Evolutionary conservation across 768 basidiomycete genomes (phyloP).

Genomic region (Coprinopsis cinerea): DNA sequence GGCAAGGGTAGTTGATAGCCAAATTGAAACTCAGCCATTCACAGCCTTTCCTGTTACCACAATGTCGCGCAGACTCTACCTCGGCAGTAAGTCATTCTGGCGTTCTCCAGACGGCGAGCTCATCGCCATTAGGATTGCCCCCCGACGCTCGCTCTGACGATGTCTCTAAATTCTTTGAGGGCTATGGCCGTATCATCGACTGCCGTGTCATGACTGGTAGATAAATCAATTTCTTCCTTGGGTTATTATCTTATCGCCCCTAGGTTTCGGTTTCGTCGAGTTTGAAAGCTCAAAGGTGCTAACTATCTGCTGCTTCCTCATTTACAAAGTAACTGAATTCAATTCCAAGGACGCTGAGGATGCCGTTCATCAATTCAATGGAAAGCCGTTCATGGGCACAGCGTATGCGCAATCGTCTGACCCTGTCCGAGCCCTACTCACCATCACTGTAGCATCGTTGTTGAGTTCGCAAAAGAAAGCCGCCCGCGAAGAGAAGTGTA

Average conservation of each 20-base stretch:
- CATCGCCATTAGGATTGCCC: conserved; percentile 56
- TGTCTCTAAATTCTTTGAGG: conserved; percentile 84
- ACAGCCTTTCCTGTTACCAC: conserved; percentile 28
- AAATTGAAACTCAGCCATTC: conserved; percentile 43
- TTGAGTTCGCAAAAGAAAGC: conserved; percentile 93
- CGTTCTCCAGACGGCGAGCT: background rate
- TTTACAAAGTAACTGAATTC: background rate
- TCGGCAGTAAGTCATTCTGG: conserved; percentile 56
- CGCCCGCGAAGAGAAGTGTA: conserved; percentile 77
- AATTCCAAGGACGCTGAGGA: conserved; percentile 83
- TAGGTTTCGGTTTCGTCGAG: conserved; percentile 95
- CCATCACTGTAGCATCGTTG: conserved; percentile 64
- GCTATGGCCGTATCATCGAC: conserved; percentile 83
- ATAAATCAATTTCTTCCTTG: conserved; percentile 16
- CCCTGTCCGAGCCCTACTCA: background rate
- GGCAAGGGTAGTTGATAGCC: conserved; percentile 19
- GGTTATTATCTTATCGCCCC: conserved; percentile 5
- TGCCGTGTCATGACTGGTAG: conserved; percentile 92
- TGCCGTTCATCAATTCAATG: conserved; percentile 80
- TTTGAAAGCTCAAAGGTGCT: conserved; percentile 84
- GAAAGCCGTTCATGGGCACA: conserved; percentile 84
- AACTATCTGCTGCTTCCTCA: conserved; percentile 12
- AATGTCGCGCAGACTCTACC: conserved; percentile 83
- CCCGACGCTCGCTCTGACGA: conserved; percentile 79
- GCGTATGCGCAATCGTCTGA: conserved; percentile 42